Evolutionary conservation across 495 filamentous ascomycete genomes (phyloP).

Genomic region (Oidiodendron maius): DNA sequence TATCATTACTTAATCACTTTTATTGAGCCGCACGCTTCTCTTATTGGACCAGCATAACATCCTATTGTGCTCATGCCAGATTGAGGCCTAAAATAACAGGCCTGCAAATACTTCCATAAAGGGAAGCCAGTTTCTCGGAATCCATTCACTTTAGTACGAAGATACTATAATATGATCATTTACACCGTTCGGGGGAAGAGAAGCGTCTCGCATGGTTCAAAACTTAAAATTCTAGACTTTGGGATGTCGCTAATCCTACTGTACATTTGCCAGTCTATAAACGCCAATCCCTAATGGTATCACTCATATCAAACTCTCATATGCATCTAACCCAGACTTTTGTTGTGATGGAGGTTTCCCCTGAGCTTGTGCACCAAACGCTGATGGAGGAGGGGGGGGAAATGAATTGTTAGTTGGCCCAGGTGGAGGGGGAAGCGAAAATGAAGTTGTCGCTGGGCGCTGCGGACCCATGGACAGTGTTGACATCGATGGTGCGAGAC

Average conservation of each 20-base stretch:
- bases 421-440: slow-evolving; percentile 44
- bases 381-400: slow-evolving; percentile 18
- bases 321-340: slow-evolving; percentile 65
- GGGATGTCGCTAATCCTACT: background rate
- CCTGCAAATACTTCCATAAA: no score
- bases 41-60: no score
- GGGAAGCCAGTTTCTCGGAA: no score
- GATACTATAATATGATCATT: no score
- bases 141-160: no score
- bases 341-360: slow-evolving; percentile 42
- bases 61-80: no score
- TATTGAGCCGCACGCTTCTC: no score
- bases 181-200: no score
- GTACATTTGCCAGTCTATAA: background rate
- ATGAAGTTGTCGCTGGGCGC: slow-evolving; percentile 26
- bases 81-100: no score
- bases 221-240: background rate
- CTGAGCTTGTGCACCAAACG: slow-evolving; percentile 7
- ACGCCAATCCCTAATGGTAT: background rate
- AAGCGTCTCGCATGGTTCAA: no score
- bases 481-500: slow-evolving; percentile 23
- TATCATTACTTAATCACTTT: no score
- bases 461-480: slow-evolving; percentile 18
- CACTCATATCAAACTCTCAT: slow-evolving; percentile 66
- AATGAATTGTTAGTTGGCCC: slow-evolving; percentile 32